Base-by-base conservation (phyloP, 192 early-diverging fungal genomes). In the Coemansia javaensis region DNA sequence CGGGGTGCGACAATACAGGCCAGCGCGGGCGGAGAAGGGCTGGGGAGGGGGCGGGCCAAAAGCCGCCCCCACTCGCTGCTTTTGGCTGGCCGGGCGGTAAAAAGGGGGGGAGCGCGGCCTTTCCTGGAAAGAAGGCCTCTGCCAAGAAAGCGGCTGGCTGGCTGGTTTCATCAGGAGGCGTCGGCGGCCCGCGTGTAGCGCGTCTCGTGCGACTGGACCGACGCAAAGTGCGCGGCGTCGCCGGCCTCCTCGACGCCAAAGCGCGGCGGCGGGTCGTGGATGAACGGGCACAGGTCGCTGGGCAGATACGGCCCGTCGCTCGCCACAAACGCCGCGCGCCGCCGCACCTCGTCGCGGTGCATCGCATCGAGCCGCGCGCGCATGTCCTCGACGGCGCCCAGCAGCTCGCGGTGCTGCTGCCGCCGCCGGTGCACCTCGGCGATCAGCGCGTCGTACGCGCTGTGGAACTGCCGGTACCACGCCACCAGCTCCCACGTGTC, bases 201-300 rank as follows among this genome's bases (percentile, higher is more conserved):
- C 15, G 70, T 74, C 24, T 74, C 70, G 32, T 74, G 63, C 22
- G 70, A 74, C 58, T 62, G 58, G 53, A 74, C 63, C 21, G 63
- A 74, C 3, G 46, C 51, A 28, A 74, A 42, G 31, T 58, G 53
- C 24, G 44, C 70, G 5, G 20, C 63, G 20, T 55, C 70, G 12
- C 42, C 54, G 2, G 47, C 46, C 58, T 74, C 70, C 22, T 74
- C 70, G 10, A 74, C 54, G 5, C 39, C 43, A 45, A 62, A 74
- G 50, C 44, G 40, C 0, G 47, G 37, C n/a, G 70, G 70, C 54
- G 70, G 70, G 54, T 74, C 70, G 50, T 74, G 70, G 23, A 74
- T 74, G 40, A 74, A 74, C 44, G 70, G 70, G 7, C 70, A 74
- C 63, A 74, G 47, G 39, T 74, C 70, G 42, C 70, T 74, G n/a